phyloP scores from a whole-genome alignment of 2,329 filamentous ascomycete genomes.

The Parascedosporium putredinis region DNA sequence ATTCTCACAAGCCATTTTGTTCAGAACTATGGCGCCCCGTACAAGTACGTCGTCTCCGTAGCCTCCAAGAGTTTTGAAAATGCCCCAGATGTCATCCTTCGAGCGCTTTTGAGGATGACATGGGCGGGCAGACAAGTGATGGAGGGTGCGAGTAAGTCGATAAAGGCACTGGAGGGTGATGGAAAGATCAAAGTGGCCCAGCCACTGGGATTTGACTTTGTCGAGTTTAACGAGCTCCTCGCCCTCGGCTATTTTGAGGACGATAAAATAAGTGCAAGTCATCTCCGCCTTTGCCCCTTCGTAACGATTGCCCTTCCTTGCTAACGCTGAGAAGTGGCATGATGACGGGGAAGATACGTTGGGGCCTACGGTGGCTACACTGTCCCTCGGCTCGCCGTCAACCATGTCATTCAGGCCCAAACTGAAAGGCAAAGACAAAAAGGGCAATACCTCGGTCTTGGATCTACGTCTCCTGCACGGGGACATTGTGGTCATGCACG shows the following conservation, averaged over 20 bases:
- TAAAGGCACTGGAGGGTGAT: slow-evolving; percentile 1
- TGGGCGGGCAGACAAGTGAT: slow-evolving; percentile 41
- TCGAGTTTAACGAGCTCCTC: slow-evolving; percentile 53
- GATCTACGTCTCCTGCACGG: slow-evolving; percentile 44
- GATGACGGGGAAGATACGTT: slow-evolving; percentile 56
- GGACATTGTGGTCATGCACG: slow-evolving; percentile 56
- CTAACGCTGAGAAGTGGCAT: slow-evolving; percentile 36
- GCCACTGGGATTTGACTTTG: slow-evolving; percentile 12
- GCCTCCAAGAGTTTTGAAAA: slow-evolving; percentile 37
- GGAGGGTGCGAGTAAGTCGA: slow-evolving; percentile 13
- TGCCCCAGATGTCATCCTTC: slow-evolving; percentile 36
- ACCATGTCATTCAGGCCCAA: slow-evolving; percentile 51
- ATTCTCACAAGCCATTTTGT: slow-evolving; percentile 40
- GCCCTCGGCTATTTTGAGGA: slow-evolving; percentile 52
- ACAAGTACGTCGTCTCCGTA: slow-evolving; percentile 53
- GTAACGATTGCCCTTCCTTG: neutral
- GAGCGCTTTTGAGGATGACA: slow-evolving; percentile 39
- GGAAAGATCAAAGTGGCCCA: slow-evolving; percentile 6
- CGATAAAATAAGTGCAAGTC: slow-evolving; percentile 43
- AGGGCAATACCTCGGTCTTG: slow-evolving; percentile 17
- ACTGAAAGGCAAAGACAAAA: slow-evolving; percentile 17
- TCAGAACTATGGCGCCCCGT: slow-evolving; percentile 52
- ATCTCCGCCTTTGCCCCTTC: neutral
- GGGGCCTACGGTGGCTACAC: slow-evolving; percentile 50
- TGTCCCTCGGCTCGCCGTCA: slow-evolving; percentile 48